Evolutionary conservation across 495 filamentous ascomycete genomes (phyloP).

Genomic region (Patellaria atrata): DNA sequence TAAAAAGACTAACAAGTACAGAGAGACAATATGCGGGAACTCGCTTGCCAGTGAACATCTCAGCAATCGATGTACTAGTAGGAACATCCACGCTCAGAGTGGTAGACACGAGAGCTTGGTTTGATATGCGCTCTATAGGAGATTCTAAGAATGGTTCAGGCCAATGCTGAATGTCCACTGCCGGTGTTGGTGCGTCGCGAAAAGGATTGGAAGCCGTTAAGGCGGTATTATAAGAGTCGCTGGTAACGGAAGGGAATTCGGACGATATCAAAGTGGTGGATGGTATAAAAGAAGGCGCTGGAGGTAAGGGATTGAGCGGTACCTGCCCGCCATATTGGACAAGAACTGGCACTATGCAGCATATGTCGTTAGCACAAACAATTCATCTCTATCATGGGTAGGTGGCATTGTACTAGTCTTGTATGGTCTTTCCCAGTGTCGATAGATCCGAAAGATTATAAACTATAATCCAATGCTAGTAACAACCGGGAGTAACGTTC

Average conservation of each 20-base stretch:
- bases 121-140: conserved; percentile 4
- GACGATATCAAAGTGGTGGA: neutral
- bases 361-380: conserved; percentile 11
- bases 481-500: conserved; percentile 1
- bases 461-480: conserved; percentile 6
- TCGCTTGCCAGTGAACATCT: conserved; percentile 16
- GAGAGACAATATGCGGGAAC: conserved; percentile 8
- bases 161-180: conserved; percentile 7
- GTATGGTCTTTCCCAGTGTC: no score
- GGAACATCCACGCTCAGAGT: conserved; percentile 1
- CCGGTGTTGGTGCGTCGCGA: conserved; percentile 4
- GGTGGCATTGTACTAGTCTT: conserved; percentile 3
- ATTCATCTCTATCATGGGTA: neutral
- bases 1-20: conserved; percentile 15
- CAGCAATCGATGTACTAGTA: conserved; percentile 3
- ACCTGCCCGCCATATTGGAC: conserved; percentile 17
- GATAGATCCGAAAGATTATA: conserved; percentile 13
- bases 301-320: conserved; percentile 12
- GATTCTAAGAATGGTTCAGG: conserved; percentile 13
- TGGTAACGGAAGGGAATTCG: conserved; percentile 4
- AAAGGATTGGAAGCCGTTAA: conserved; percentile 3
- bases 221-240: conserved; percentile 10
- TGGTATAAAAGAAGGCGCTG: conserved; percentile 2
- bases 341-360: conserved; percentile 16
- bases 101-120: conserved; percentile 2